Evolutionary conservation across 2,329 filamentous ascomycete species (phyloP).

Genomic region (Phoma herbarum): DNA sequence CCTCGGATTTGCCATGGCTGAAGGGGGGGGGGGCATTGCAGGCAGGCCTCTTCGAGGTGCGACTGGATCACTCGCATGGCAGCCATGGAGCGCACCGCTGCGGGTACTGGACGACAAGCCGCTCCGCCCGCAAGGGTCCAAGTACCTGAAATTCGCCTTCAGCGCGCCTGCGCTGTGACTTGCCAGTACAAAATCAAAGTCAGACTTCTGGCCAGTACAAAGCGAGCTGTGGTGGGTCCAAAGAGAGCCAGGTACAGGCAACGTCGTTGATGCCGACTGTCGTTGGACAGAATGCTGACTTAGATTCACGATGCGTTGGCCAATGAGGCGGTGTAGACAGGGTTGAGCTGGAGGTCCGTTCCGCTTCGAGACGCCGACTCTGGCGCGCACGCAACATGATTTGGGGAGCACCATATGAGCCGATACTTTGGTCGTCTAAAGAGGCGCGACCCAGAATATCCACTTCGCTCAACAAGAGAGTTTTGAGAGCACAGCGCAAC

Average conservation of each 20-base stretch:
- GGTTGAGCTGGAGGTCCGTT: slow-evolving; percentile 26
- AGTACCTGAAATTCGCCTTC: slow-evolving; percentile 33
- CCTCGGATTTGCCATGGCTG: slow-evolving; percentile 32
- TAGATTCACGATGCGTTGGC: slow-evolving; percentile 26
- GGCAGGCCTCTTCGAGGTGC: slow-evolving; percentile 30
- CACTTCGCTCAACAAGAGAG: slow-evolving; percentile 20
- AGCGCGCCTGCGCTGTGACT: slow-evolving; percentile 37
- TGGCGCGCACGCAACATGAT: slow-evolving; percentile 34
- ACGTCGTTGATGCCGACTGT: slow-evolving; percentile 33
- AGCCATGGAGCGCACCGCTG: slow-evolving; percentile 32
- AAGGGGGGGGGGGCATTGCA: slow-evolving; percentile 30
- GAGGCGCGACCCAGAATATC: slow-evolving; percentile 28
- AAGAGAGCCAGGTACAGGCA: slow-evolving; percentile 33
- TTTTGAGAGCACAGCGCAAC: slow-evolving; percentile 16
- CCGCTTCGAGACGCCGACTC: slow-evolving; percentile 32
- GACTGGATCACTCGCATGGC: slow-evolving; percentile 38
- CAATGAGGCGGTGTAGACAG: slow-evolving; percentile 36
- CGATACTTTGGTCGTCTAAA: slow-evolving; percentile 26
- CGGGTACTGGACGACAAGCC: slow-evolving; percentile 43
- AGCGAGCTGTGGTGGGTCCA: slow-evolving; percentile 32
- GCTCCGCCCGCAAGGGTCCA: slow-evolving; percentile 36
- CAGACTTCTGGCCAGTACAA: slow-evolving; percentile 30
- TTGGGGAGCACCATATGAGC: slow-evolving; percentile 37
- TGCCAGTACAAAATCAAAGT: slow-evolving; percentile 32
- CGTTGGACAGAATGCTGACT: slow-evolving; percentile 36